Percentiles rank a stretch among this genome's conserved stretches.
Conservation (phyloP, 2,329 filamentous ascomycete species). For the Penicillium psychrosexuale region DNA sequence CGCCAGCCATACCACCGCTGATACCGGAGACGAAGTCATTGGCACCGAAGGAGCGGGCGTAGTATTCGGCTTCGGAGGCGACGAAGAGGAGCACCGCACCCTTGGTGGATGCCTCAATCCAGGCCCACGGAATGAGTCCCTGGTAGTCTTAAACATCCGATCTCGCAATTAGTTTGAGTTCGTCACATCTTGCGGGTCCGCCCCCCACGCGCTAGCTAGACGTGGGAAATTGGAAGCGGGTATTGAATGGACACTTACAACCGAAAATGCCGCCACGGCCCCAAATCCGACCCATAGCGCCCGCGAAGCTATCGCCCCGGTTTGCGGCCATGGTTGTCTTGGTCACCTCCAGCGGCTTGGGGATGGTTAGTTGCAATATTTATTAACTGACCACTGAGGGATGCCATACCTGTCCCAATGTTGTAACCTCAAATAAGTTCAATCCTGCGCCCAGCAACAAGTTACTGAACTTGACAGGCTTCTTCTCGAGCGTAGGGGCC, state of each 20-base stretch:
- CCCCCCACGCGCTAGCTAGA: constrained; percentile 11
- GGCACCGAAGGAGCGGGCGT: constrained; percentile 78
- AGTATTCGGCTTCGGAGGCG: constrained; percentile 95
- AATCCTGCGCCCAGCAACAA: constrained; percentile 88
- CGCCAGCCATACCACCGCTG: constrained; percentile 83
- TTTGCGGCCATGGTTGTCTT: constrained; percentile 99
- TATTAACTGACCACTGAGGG: background rate
- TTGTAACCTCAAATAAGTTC: constrained; percentile 88
- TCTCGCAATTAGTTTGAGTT: constrained; percentile 13
- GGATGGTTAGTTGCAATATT: background rate
- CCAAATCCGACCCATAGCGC: constrained; percentile 85
- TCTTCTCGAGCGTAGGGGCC: constrained; percentile 79
- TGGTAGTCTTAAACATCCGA: constrained; percentile 77
- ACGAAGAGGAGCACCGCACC: constrained; percentile 98
- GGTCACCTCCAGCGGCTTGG: constrained; percentile 90
- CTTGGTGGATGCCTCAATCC: constrained; percentile 99
- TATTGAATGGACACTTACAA: constrained; percentile 61
- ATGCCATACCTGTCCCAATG: constrained; percentile 60
- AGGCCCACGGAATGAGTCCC: constrained; percentile 98
- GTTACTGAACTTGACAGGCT: constrained; percentile 99
- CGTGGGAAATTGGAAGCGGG: constrained; percentile 15
- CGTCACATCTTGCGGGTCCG: constrained; percentile 15
- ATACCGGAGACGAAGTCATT: constrained; percentile 87
- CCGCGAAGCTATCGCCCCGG: constrained; percentile 78
- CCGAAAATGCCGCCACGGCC: constrained; percentile 86